Conservation (phyloP, 805 yeast species). For the Cyberlindnera samutprakarnensis region DNA sequence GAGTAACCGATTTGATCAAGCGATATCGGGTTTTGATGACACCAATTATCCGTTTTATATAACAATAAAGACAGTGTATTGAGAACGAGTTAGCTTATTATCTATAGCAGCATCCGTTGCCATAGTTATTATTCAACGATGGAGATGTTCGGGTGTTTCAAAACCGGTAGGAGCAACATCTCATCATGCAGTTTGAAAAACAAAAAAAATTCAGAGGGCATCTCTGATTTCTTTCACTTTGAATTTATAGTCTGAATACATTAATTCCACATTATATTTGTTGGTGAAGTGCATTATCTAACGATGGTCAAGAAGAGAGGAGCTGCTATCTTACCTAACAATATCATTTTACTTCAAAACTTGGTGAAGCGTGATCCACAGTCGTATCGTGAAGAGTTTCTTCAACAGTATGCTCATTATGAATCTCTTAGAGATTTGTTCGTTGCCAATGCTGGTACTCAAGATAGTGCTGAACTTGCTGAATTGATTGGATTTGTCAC, state of each 20-base stretch:
- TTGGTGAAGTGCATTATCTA: too few species aligned
- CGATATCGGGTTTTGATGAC: conserved; percentile 1
- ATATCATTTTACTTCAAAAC: conserved; percentile 86
- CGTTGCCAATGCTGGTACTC: conserved; percentile 52
- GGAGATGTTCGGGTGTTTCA: too few species aligned
- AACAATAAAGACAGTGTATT: conserved; percentile 3
- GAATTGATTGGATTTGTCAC: conserved; percentile 87
- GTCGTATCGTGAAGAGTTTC: conserved; percentile 89
- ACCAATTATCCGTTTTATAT: too few species aligned
- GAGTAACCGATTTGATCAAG: neutral
- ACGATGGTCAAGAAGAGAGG: conserved; percentile 83
- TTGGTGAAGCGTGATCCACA: conserved; percentile 90
- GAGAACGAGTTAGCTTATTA: too few species aligned
- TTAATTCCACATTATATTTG: too few species aligned
- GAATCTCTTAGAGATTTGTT: conserved; percentile 85
- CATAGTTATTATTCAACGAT: too few species aligned
- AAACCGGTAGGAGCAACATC: too few species aligned
- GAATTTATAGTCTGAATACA: too few species aligned
- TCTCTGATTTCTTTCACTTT: too few species aligned
- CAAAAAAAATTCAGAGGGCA: too few species aligned
- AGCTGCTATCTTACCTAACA: conserved; percentile 89
- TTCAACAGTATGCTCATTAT: conserved; percentile 89
- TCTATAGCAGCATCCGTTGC: too few species aligned
- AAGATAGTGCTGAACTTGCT: conserved; percentile 46
- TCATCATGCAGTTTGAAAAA: too few species aligned